Evolutionary conservation across 2,329 filamentous ascomycete genomes (phyloP), one percentile per base, ranked within the genome.

Genomic region (Phialophora chinensis): DNA sequence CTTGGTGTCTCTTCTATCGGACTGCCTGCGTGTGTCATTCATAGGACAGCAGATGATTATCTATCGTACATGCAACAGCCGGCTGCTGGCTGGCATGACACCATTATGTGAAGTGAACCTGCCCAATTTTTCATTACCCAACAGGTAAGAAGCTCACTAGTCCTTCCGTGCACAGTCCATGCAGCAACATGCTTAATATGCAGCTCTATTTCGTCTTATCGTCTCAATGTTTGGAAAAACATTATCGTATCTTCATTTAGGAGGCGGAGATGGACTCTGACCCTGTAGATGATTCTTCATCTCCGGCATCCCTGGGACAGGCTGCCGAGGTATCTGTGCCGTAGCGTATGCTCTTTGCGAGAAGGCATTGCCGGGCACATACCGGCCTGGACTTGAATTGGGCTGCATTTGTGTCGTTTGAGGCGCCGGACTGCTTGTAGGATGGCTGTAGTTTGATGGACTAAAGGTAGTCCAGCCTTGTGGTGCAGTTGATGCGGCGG

Each of bases 311-410:
- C 69, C 70, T 6, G 71, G 67, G 3, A 71, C 69, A 3, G 69
- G 70, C 49, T 38, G 50, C 61, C 69, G 60, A 14, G 62, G 52
- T 6, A 65, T 42, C 27, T 62, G 62, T 27, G 59, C 60, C 29
- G 59, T 33, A 23, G 66, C 60, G 44, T 67, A 67, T 8, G 63
- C 62, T 59, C 71, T 66, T 58, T 72, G 72, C 14, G 71, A 68
- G 59, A 73, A 74, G 6, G 73, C 70, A 67, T 73, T 73, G 25
- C 71, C 71, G 12, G 71, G 69, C 12, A 66, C 62, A 54, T 61
- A 69, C 23, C 63, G 69, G 50, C 20, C 57, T 27, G 66, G 60
- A 47, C 60, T 68, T 8, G 63, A 60, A 55, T 49, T 20, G 3
- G 50, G 35, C 6, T 56, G 50, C 8, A 42, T 33, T 54, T 59